Conservation (phyloP, 805 yeast genomes). For the Kluyveromyces lactis region DNA sequence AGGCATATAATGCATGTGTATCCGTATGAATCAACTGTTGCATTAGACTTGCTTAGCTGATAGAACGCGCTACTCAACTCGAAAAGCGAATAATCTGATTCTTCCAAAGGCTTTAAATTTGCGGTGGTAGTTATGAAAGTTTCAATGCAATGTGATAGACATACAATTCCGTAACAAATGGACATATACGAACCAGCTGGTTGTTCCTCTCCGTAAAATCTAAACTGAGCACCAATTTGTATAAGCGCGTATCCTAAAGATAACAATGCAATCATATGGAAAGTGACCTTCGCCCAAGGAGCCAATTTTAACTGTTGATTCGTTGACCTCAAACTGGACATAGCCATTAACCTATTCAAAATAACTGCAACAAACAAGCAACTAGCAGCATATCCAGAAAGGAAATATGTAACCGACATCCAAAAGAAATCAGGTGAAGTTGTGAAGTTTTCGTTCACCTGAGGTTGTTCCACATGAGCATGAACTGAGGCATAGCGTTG, state of each 20-base stretch:
- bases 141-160: constrained; percentile 43
- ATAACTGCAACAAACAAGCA: constrained; percentile 53
- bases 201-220: constrained; percentile 24
- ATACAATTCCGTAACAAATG: constrained; percentile 51
- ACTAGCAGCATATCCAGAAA: constrained; percentile 41
- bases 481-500: constrained; percentile 12
- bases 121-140: constrained; percentile 46
- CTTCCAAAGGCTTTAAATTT: constrained; percentile 27
- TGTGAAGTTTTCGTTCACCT: not conserved
- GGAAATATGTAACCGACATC: constrained; percentile 32
- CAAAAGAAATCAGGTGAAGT: not conserved
- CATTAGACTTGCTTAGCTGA: constrained; percentile 8
- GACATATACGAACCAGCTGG: constrained; percentile 50
- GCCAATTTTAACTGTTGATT: constrained; percentile 13
- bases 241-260: constrained; percentile 10
- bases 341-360: constrained; percentile 48
- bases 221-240: constrained; percentile 9
- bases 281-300: constrained; percentile 25
- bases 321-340: constrained; percentile 45
- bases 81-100: constrained; percentile 22
- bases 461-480: not conserved
- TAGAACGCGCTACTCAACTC: constrained; percentile 23
- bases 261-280: constrained; percentile 23
- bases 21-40: constrained; percentile 6
- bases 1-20: constrained; percentile 44